Evolutionary conservation across 2,329 filamentous ascomycete genomes (phyloP).

Genomic region (Paecilomyces sp.): DNA sequence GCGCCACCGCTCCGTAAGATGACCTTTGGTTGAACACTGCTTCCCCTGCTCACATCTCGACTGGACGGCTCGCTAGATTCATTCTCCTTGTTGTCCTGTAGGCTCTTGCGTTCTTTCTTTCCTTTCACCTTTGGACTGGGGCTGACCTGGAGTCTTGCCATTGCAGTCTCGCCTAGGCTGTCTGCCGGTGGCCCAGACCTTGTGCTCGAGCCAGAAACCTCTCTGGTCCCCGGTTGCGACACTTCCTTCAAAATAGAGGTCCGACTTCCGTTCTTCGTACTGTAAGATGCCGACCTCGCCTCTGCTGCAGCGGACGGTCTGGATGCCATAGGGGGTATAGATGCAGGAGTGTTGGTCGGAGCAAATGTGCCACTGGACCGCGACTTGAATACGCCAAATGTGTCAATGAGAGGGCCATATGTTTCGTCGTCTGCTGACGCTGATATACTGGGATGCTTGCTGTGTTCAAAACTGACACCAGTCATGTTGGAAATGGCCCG

Average conservation of each 20-base stretch:
- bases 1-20: slow-evolving; percentile 12
- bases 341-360: slow-evolving; percentile 22
- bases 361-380: slow-evolving; percentile 20
- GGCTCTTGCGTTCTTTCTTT: slow-evolving; percentile 22
- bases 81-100: slow-evolving; percentile 15
- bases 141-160: slow-evolving; percentile 18
- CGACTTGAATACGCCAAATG: slow-evolving; percentile 28
- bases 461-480: slow-evolving; percentile 35
- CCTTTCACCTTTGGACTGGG: slow-evolving; percentile 24
- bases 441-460: slow-evolving; percentile 29
- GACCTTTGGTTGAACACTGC: slow-evolving; percentile 11
- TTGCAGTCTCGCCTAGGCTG: slow-evolving; percentile 10
- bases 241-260: slow-evolving; percentile 19
- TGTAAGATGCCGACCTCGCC: slow-evolving; percentile 19
- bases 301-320: slow-evolving; percentile 23
- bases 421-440: slow-evolving; percentile 29
- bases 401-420: slow-evolving; percentile 29
- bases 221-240: slow-evolving; percentile 21
- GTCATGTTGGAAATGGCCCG: slow-evolving; percentile 35
- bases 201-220: slow-evolving; percentile 24
- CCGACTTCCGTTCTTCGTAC: slow-evolving; percentile 10
- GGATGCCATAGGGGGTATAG: slow-evolving; percentile 11
- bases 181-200: slow-evolving; percentile 15
- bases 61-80: slow-evolving; percentile 10
- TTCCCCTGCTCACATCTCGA: slow-evolving; percentile 12